Conservation (phyloP, 2,329 filamentous ascomycete species). For the Emericellopsis cladophorae region DNA sequence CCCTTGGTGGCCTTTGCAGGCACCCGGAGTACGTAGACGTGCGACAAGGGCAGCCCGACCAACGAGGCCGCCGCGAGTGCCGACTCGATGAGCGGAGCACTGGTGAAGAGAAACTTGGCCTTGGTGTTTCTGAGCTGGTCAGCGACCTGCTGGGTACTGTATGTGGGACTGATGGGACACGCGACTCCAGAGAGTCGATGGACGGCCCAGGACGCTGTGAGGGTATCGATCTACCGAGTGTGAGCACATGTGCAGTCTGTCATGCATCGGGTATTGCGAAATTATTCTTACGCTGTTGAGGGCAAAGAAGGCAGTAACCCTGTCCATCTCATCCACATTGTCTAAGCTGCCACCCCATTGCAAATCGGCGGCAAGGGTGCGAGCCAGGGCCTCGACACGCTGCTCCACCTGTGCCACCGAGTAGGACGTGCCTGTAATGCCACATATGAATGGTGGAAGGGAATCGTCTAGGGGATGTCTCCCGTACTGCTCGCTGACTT, state of each 20-base stretch:
- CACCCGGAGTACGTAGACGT: slow-evolving; percentile 1
- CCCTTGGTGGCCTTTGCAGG: neutral
- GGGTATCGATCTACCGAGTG: slow-evolving; percentile 1
- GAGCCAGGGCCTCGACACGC: no score
- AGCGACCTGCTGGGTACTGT: slow-evolving; percentile 2
- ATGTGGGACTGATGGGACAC: slow-evolving; percentile 3
- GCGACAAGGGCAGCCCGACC: slow-evolving; percentile 1
- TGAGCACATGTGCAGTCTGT: no score
- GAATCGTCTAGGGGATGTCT: no score
- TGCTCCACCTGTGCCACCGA: no score
- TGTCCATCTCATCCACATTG: slow-evolving; percentile 1
- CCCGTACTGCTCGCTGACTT: no score
- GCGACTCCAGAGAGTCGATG: slow-evolving; percentile 4
- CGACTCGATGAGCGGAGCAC: slow-evolving; percentile 1
- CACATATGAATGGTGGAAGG: no score
- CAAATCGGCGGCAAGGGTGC: no score
- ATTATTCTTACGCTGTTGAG: slow-evolving; percentile 5
- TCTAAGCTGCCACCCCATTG: no score
- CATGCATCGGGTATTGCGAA: neutral
- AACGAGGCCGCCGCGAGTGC: slow-evolving; percentile 1
- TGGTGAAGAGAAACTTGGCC: slow-evolving; percentile 1
- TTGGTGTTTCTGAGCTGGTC: slow-evolving; percentile 4
- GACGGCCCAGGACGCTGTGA: slow-evolving; percentile 3
- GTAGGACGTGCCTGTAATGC: no score
- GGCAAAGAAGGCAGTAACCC: slow-evolving; percentile 4